A percentile compares a stretch with the other conserved stretches of the same genome.
These are phyloP conservation scores for Lachancea quebecensis DNA, from an alignment of 805 yeast genomes.

Conservation along the genomic window DNA sequence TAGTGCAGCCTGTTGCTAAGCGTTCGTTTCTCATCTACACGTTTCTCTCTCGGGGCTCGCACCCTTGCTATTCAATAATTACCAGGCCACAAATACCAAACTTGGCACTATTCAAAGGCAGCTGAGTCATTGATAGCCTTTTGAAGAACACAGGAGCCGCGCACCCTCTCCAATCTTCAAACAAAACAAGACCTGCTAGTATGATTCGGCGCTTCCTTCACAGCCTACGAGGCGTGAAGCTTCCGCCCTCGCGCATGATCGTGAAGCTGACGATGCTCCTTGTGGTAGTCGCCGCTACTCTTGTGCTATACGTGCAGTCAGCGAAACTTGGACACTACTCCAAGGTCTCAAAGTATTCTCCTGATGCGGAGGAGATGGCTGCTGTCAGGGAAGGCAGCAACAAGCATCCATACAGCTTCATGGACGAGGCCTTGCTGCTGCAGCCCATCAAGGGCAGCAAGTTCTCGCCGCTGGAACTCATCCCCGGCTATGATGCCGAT, in stretches of 20 bases:
- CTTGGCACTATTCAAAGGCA: too few relatives aligned
- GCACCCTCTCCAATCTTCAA: too few relatives aligned
- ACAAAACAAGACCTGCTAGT: too few relatives aligned
- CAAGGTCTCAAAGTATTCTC: neutral
- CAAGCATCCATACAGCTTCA: neutral
- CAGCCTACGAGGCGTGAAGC: conserved; percentile 1
- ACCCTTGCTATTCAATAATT: too few relatives aligned
- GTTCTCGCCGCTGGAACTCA: conserved; percentile 16
- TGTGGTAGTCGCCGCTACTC: conserved; percentile 1
- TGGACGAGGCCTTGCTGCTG: neutral
- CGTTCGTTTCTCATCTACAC: too few relatives aligned
- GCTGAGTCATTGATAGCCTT: too few relatives aligned
- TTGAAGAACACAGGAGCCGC: too few relatives aligned
- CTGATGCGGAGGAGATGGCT: neutral
- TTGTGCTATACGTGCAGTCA: conserved; percentile 2
- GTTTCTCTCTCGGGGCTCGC: too few relatives aligned
- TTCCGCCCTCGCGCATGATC: neutral
- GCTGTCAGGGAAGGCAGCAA: neutral
- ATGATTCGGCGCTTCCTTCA: conserved; percentile 2
- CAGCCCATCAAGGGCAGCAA: conserved; percentile 8
- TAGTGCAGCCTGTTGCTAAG: too few relatives aligned
- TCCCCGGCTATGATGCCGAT: conserved; percentile 11
- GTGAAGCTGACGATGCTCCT: conserved; percentile 1
- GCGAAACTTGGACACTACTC: conserved; percentile 2
- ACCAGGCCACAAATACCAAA: too few relatives aligned